These are phyloP conservation scores for Cercospora brassicicola DNA, from an alignment of 2,329 filamentous ascomycete genomes.

Conservation along the genomic window DNA sequence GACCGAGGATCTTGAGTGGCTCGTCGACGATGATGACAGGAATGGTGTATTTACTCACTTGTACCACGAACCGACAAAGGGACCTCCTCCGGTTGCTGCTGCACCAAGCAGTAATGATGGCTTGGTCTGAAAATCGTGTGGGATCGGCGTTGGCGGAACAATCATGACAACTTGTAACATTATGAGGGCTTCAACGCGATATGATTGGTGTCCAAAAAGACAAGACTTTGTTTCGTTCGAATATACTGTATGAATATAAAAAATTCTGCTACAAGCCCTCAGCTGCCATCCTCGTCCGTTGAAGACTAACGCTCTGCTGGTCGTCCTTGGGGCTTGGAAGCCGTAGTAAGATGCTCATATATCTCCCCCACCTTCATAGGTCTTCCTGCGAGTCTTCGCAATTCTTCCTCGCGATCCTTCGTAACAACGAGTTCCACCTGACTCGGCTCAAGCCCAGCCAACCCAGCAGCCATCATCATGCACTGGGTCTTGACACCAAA, in stretches of 20 bases:
- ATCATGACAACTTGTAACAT: not conserved
- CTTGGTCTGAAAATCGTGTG: not conserved
- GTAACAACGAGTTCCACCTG: slow-evolving; percentile 16
- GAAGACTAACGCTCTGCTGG: not conserved
- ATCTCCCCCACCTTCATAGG: not conserved
- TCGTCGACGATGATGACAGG: slow-evolving; percentile 58
- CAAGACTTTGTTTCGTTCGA: not conserved
- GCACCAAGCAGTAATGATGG: not conserved
- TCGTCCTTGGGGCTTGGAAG: not conserved
- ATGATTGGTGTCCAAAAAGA: not conserved
- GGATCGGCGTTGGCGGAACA: not conserved
- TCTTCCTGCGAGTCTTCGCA: not conserved
- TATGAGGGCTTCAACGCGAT: not conserved
- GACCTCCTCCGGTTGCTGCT: not conserved
- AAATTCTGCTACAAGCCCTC: not conserved
- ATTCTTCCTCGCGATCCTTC: not conserved
- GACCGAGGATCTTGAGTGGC: slow-evolving; percentile 60
- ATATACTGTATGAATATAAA: not conserved
- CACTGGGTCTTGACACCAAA: slow-evolving; percentile 14
- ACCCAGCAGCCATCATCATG: slow-evolving; percentile 21
- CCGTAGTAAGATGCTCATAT: not conserved
- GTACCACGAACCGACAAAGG: slow-evolving; percentile 26
- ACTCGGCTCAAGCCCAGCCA: slow-evolving; percentile 11
- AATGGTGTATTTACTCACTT: slow-evolving; percentile 59
- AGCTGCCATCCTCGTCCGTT: not conserved